A percentile compares a stretch with the other conserved stretches of the same genome.
phyloP scores from a whole-genome alignment of 176 grass and related monocot species.

The Guadua angustifolia region DNA sequence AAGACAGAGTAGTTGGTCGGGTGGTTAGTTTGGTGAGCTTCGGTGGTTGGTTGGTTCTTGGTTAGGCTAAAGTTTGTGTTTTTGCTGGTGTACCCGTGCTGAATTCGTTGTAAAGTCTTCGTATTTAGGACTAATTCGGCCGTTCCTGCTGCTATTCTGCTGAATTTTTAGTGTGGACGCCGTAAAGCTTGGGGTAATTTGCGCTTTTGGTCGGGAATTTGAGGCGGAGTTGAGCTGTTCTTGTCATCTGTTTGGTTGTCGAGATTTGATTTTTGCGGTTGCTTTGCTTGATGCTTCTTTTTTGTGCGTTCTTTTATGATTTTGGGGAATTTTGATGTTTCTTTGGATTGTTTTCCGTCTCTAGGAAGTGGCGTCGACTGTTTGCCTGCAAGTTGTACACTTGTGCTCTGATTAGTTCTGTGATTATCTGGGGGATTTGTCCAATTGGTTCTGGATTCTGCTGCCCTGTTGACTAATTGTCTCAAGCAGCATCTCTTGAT shows the following conservation, averaged over 20 bases:
- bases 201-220: background rate
- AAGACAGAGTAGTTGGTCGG: background rate
- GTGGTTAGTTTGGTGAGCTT: slow-evolving; percentile 15
- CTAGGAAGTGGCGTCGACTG: background rate
- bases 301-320: background rate
- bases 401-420: background rate
- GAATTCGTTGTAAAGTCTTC: slow-evolving; percentile 37
- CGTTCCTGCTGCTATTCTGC: background rate
- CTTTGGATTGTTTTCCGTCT: background rate
- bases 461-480: background rate
- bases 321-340: background rate
- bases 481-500: background rate
- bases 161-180: background rate
- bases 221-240: background rate
- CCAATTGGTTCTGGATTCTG: background rate
- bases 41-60: slow-evolving; percentile 30
- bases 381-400: background rate
- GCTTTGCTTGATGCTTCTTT: background rate
- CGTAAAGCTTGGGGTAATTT: background rate
- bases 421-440: background rate
- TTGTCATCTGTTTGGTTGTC: background rate
- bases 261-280: slow-evolving; percentile 13
- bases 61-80: slow-evolving; percentile 16
- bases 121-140: background rate
- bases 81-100: slow-evolving; percentile 27